A percentile compares a stretch with the other conserved stretches of the same genome.
Evolutionary conservation across 2,329 filamentous ascomycete genomes (phyloP).

Genomic region (Coniochaeta prunicola): DNA sequence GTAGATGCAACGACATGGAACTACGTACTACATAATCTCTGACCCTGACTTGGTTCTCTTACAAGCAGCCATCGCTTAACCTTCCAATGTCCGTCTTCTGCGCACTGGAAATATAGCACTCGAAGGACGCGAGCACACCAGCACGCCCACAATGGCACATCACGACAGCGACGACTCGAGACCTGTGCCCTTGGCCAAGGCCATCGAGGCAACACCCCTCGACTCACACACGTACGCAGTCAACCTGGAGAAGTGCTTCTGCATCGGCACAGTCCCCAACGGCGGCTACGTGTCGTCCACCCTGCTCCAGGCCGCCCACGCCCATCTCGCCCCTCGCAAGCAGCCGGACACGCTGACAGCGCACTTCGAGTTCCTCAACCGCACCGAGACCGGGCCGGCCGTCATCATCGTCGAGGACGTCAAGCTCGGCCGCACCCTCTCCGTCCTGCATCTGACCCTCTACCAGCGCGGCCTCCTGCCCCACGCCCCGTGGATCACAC

Average conservation of each 20-base stretch:
- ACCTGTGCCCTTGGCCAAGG: constrained; percentile 12
- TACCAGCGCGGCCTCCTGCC: constrained; percentile 28
- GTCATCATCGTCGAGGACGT: constrained; percentile 30
- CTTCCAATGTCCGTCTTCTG: not conserved
- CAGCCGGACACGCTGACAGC: constrained; percentile 27
- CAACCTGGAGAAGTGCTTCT: constrained; percentile 14
- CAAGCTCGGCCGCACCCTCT: constrained; percentile 32
- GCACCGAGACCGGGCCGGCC: constrained; percentile 28
- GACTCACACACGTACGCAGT: constrained; percentile 15
- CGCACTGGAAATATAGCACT: not conserved
- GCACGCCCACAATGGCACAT: not conserved
- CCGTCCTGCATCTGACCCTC: constrained; percentile 33
- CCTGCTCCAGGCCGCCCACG: constrained; percentile 19
- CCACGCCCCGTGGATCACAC: constrained; percentile 26
- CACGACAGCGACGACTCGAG: not conserved
- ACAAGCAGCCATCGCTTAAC: no score
- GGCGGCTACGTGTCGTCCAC: constrained; percentile 37
- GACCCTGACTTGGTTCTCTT: no score
- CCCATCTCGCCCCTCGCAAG: constrained; percentile 14
- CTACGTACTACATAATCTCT: no score
- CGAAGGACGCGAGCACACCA: not conserved
- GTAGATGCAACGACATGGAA: not conserved
- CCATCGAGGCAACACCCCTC: constrained; percentile 13
- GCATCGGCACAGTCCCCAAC: constrained; percentile 30
- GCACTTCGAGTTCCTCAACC: constrained; percentile 33